phyloP scores from a whole-genome alignment of 768 basidiomycete species.

The Russula emetica region DNA sequence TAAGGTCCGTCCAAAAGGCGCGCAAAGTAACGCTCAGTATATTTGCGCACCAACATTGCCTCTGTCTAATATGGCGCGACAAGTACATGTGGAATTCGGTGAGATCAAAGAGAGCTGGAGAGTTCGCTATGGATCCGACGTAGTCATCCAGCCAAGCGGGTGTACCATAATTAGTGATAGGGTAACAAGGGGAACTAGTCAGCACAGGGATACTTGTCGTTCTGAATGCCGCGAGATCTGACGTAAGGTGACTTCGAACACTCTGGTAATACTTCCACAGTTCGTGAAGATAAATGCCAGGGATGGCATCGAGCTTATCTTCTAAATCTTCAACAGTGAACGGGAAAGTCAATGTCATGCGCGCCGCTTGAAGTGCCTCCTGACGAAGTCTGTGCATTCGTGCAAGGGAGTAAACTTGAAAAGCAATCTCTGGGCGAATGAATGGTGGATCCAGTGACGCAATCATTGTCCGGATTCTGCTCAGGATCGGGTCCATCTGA shows the following conservation, averaged over 20 bases:
- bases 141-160: background rate
- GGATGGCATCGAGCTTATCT: background rate
- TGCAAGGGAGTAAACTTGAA: conserved; percentile 2
- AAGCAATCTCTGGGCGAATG: background rate
- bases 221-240: background rate
- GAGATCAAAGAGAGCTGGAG: conserved; percentile 1
- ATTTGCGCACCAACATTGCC: background rate
- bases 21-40: background rate
- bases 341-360: background rate
- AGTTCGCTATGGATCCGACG: background rate
- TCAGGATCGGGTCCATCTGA: background rate
- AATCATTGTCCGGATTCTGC: background rate
- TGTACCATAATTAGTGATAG: background rate
- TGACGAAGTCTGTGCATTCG: background rate
- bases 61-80: background rate
- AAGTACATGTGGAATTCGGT: background rate
- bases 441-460: background rate
- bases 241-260: background rate
- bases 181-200: background rate
- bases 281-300: conserved; percentile 1
- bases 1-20: conserved; percentile 8
- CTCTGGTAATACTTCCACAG: conserved; percentile 14
- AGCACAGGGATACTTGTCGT: background rate
- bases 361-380: conserved; percentile 1
- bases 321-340: conserved; percentile 1